These are phyloP conservation scores for Combretum micranthum DNA, from an alignment of 345 rosid species.

Conservation along the genomic window DNA sequence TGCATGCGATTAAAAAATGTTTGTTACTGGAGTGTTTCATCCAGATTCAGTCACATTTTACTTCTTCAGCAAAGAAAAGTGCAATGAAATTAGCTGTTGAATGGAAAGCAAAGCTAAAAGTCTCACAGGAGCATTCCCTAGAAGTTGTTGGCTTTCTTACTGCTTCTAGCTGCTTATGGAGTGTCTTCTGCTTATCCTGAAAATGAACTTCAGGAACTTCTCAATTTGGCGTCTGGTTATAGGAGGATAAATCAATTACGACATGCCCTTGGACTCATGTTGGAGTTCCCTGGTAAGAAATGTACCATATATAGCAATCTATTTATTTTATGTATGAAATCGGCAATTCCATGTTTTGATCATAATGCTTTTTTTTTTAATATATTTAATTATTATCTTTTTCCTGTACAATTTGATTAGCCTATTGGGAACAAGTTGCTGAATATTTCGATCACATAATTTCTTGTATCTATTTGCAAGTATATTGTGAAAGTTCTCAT, in stretches of 20 bases:
- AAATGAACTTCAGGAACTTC: constrained; percentile 16
- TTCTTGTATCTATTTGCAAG: too few species aligned
- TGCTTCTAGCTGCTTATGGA: constrained; percentile 28
- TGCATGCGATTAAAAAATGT: constrained; percentile 20
- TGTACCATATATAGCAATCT: too few species aligned
- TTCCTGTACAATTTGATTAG: too few species aligned
- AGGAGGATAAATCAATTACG: constrained; percentile 14
- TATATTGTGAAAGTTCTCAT: too few species aligned
- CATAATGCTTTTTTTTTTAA: too few species aligned
- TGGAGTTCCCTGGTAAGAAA: constrained; percentile 12
- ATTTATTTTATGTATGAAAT: too few species aligned
- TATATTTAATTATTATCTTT: too few species aligned
- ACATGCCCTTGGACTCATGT: constrained; percentile 22
- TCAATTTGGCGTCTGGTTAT: constrained; percentile 17
- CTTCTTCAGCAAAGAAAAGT: constrained; percentile 17
- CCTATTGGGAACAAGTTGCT: too few species aligned
- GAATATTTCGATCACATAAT: too few species aligned
- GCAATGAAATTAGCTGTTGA: constrained; percentile 28
- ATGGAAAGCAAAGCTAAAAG: constrained; percentile 27
- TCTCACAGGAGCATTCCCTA: constrained; percentile 14
- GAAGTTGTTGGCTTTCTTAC: constrained; percentile 32
- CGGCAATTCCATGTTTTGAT: too few species aligned
- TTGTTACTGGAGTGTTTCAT: constrained; percentile 37
- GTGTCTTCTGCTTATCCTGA: constrained; percentile 23
- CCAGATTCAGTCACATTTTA: constrained; percentile 15